Base-by-base conservation (phyloP, 441 rosid genomes). In the Bruguiera hainesii region DNA sequence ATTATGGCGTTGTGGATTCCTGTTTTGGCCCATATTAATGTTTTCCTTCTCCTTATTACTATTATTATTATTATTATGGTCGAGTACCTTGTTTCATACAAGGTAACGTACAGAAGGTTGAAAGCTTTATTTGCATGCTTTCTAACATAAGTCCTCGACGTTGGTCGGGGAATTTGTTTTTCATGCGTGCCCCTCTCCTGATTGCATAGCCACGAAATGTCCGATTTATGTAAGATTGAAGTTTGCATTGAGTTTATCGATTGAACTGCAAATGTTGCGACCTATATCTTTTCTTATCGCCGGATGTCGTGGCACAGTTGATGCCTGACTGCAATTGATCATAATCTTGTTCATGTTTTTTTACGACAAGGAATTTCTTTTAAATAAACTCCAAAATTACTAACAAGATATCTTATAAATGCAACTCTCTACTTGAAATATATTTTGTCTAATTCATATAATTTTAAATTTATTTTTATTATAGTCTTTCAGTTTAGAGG, bases 131-230 rank as follows among this genome's bases (percentile, higher is more conserved):
- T 70, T 70, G 71, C 50, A 39, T 68, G 70, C 62, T 64, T 61
- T 62, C 6, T 73, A 66, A 6, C 13, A 63, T 23, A 50, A 66
- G 66, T 63, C 13, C 61, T 56, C 61, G 61, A 48, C 50, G 60
- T 51, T 66, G 80, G 76, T 67, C 42, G 37, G 77, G 83, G 73
- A 73, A 56, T 76, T 67, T 69, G 75, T 57, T 74, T 79, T 74
- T 73, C 63, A 68, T 61, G 63, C 16, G 59, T 71, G 58, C 69
- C 75, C 79, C 77, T 80, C 57, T 35, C 77, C 76, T 66, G 62
- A 52, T 29, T 66, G 68, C 65, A 48, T n/a, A 63, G 28, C 1
- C 60, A 49, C 15, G 61, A 35, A 59, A 52, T 29, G 66, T 64
- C 55, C 33, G 31, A 11, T 51, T 63, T 48, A 37, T 51, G 69